A percentile compares a stretch with the other conserved stretches of the same genome.
Conservation (phyloP, 148 eudicot species). For the Nyssa sinensis region DNA sequence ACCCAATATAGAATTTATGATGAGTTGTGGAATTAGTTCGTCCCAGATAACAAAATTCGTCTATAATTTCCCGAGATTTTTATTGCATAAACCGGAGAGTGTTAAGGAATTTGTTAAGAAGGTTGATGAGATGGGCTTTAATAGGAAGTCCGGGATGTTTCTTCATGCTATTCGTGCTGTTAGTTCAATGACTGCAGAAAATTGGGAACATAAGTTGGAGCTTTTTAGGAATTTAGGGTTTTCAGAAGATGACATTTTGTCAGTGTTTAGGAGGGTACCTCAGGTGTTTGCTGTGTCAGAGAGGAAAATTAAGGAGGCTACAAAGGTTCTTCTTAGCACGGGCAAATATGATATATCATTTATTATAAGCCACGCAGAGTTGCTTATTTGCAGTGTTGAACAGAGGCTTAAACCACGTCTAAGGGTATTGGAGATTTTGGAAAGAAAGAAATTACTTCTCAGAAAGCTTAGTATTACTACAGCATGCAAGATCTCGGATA, state of each 20-base stretch:
- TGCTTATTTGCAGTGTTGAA: constrained; percentile 17
- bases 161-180: constrained; percentile 22
- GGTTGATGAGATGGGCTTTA: constrained; percentile 27
- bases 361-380: constrained; percentile 11
- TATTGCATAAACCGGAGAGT: constrained; percentile 15
- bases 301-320: constrained; percentile 19
- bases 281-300: constrained; percentile 22
- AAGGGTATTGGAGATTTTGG: constrained; percentile 14
- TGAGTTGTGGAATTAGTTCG: constrained; percentile 20
- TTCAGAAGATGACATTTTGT: constrained; percentile 13
- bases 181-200: constrained; percentile 19
- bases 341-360: constrained; percentile 17
- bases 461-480: constrained; percentile 5
- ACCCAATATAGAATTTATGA: constrained; percentile 26
- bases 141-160: constrained; percentile 20
- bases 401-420: constrained; percentile 23
- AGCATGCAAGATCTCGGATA: constrained; percentile 9
- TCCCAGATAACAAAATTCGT: constrained; percentile 11
- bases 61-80: constrained; percentile 26
- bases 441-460: constrained; percentile 15
- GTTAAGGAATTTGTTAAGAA: constrained; percentile 18
- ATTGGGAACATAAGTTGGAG: constrained; percentile 24
- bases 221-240: constrained; percentile 24
- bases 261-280: constrained; percentile 22
- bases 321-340: constrained; percentile 4